Conservation (phyloP, 164 flowering plant species). For the Vitis rotundifolia region DNA sequence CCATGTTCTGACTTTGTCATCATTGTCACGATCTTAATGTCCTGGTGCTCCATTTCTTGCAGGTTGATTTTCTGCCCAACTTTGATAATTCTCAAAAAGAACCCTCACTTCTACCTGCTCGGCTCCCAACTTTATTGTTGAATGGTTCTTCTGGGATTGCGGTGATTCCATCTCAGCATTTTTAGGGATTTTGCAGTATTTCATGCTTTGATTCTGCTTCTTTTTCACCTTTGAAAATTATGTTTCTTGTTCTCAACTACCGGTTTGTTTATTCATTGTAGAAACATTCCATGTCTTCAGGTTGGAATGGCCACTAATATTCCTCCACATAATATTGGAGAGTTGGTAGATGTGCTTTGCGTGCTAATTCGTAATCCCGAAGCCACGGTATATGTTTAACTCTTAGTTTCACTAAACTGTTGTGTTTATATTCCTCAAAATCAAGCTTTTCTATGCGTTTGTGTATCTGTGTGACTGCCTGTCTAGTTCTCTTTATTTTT, state of each 20-base stretch:
- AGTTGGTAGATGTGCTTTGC: constrained; percentile 91
- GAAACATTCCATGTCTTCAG: constrained; percentile 35
- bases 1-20: background rate
- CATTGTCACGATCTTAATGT: background rate
- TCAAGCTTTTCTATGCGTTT: too few species aligned
- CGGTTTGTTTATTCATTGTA: background rate
- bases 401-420: background rate
- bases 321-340: constrained; percentile 99
- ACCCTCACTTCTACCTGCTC: constrained; percentile 90
- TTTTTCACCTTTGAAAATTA: background rate
- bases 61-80: constrained; percentile 95
- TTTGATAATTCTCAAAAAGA: constrained; percentile 95
- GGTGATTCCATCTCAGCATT: constrained; percentile 34
- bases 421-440: background rate
- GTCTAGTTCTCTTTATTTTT: too few species aligned
- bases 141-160: constrained; percentile 99
- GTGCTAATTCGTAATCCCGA: constrained; percentile 89
- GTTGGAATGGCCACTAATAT: constrained; percentile 99
- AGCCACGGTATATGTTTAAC: constrained; percentile 55
- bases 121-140: constrained; percentile 77
- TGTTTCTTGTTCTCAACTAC: background rate
- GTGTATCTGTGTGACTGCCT: too few species aligned
- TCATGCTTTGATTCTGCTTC: background rate
- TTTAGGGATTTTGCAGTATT: background rate
- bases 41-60: constrained; percentile 22